Base-by-base conservation (phyloP, 176 grass and related monocot species). In the Elaeis guineensis region DNA sequence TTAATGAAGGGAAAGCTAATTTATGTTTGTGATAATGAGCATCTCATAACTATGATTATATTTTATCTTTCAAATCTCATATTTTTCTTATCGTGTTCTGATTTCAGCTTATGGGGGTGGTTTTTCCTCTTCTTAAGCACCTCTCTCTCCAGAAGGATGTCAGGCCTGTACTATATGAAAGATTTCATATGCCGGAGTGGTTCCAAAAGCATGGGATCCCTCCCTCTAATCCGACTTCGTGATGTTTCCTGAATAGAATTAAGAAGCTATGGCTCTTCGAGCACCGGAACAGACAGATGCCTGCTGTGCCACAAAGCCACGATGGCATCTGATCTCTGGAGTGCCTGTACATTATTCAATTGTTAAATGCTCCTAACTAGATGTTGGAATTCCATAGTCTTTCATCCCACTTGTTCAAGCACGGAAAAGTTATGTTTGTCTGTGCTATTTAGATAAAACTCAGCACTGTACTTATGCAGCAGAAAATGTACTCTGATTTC, bases 171-270 rank as follows among this genome's bases (percentile, higher is more conserved):
- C 65, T 99, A 60, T 73, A 93, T 19, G 88, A 99, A 81, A 89
- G 82, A 75, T 99, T 93, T 86, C 94, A 81, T 62, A 99, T 98
- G 94, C 88, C 94, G 25, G 88, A 99, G 81, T 99, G 94, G 94
- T 99, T 99, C 63, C 77, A 86, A 61, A 91, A 84, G 52, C 88
- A 93, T 71, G 94, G 88, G 17, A 89, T 99, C 39, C 88, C 88
- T 25, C 74, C 59, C 66, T 79, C 73, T 71, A 63, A 86, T 63
- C 54, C 76, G 61, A 61, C 64, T 26, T 50, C 67, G 11, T 91
- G 76, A 82, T 54, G 11, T 16, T 78, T 78, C 24, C n/a, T 2
- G 19, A 19, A 8, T 48, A 72, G 51, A 52, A 39, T 28, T 17
- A 72, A 72, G 20, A 25, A 14, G 16, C 20, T 49, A 49, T 44